Base-by-base conservation (phyloP, 768 basidiomycete species). In the Russula griseocarnosa region DNA sequence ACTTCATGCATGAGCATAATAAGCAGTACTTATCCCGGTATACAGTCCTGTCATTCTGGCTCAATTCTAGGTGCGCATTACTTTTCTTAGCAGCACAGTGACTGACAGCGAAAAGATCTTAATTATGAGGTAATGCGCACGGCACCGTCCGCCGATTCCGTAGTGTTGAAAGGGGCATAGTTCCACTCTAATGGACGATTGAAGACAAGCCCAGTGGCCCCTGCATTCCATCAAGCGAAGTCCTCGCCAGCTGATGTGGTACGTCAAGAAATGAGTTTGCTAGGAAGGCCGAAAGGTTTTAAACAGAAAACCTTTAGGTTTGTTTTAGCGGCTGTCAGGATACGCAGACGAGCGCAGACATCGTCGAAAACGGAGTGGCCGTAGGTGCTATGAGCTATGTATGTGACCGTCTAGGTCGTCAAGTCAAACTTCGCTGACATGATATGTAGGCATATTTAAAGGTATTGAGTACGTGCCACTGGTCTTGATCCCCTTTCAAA, bases 201-300 rank as follows among this genome's bases (percentile, higher is more conserved):
- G 24, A 76, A 74, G 61, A 65, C 70, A 16, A 72, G 71, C 40
- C 70, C 72, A n/a, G 74, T 75, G 26, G 58, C 67, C 2, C 18
- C 14, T 11, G 66, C 57, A 24, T 71, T 67, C 61, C 18, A 62
- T 47, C 42, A 67, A 36, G 55, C 59, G 34, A 86, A 83, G 74
- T 85, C 90, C 1, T 88, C 90, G 67, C 80, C 86, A 9, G 94
- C 94, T 22, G 96, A 98, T 73, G 91, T 87, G 16, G 92, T 93
- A 71, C 65, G 88, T 80, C 10, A 28, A 6, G 28, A 61, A 13
- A 20, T 16, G 20, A 50, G 28, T 61, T 40, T 52, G 2, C n/a
- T 13, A 46, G 7, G 40, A 56, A 55, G 16, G 6, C 38, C 58
- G 22, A 22, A 11, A 49, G 49, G 9, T 18, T 38, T 63, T 14